These are phyloP conservation scores for Colletotrichum higginsianum DNA, from an alignment of 2,329 filamentous ascomycete genomes.

Conservation along the genomic window DNA sequence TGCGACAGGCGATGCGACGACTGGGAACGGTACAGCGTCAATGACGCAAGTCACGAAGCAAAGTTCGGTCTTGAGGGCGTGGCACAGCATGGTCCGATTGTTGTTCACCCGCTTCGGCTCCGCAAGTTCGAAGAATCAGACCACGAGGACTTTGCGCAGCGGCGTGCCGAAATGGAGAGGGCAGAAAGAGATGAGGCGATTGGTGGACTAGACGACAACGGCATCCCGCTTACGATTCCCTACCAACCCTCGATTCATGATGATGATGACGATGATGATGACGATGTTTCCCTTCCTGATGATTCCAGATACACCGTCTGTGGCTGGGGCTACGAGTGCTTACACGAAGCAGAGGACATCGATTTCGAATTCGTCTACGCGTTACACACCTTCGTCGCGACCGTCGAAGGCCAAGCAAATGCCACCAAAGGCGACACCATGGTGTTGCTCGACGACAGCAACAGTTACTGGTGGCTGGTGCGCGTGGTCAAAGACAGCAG, in stretches of 20 bases:
- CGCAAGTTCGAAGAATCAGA: conserved; percentile 1
- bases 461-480: conserved; percentile 99
- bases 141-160: conserved; percentile 28
- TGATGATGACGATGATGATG: conserved; percentile 69
- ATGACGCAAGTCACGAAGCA: conserved; percentile 26
- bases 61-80: conserved; percentile 26
- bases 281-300: conserved; percentile 70
- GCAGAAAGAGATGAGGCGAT: conserved; percentile 44
- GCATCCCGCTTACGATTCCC: conserved; percentile 57
- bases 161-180: conserved; percentile 37
- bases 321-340: conserved; percentile 85
- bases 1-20: conserved; percentile 40
- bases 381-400: conserved; percentile 96
- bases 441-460: conserved; percentile 97
- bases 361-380: conserved; percentile 99
- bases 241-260: conserved; percentile 57
- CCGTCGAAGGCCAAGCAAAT: conserved; percentile 98
- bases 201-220: conserved; percentile 44
- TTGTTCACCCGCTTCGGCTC: conserved; percentile 30
- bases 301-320: conserved; percentile 77
- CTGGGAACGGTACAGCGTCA: conserved; percentile 19
- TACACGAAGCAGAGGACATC: conserved; percentile 96
- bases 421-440: conserved; percentile 99
- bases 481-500: conserved; percentile 97
- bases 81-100: conserved; percentile 31